Conservation (phyloP, 2,329 filamentous ascomycete genomes). For the Fusarium lyarnte region DNA sequence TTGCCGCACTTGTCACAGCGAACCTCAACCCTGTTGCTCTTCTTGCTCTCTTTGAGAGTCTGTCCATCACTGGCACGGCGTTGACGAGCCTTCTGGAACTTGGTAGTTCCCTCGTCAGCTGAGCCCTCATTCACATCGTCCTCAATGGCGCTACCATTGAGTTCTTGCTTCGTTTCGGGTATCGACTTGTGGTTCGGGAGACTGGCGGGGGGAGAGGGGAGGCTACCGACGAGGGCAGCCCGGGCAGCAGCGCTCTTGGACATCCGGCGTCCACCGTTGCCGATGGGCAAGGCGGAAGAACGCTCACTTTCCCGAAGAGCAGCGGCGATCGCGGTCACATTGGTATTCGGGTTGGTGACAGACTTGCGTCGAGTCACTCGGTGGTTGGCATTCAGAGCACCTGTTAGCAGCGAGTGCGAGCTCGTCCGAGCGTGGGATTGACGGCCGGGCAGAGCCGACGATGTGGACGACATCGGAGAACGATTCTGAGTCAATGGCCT, state of each 20-base stretch:
- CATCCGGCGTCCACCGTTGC: constrained; percentile 69
- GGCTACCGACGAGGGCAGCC: constrained; percentile 63
- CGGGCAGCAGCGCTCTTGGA: constrained; percentile 69
- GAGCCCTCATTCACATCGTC: constrained; percentile 72
- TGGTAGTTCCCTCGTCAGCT: constrained; percentile 62
- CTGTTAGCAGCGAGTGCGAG: constrained; percentile 82
- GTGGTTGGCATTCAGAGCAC: constrained; percentile 81
- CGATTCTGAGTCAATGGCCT: constrained; percentile 74
- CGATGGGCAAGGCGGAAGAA: constrained; percentile 65
- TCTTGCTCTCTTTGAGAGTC: constrained; percentile 86
- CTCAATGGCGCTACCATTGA: constrained; percentile 72
- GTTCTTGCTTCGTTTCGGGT: constrained; percentile 59
- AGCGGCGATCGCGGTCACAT: constrained; percentile 78
- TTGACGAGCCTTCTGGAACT: constrained; percentile 60
- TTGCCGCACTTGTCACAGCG: constrained; percentile 98
- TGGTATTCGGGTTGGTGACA: constrained; percentile 79
- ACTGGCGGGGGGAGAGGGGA: constrained; percentile 73
- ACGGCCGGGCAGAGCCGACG: constrained; percentile 67
- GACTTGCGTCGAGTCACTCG: constrained; percentile 94
- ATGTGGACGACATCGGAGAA: constrained; percentile 66
- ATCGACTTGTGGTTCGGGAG: constrained; percentile 68
- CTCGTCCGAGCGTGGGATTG: constrained; percentile 77
- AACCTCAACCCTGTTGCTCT: constrained; percentile 83
- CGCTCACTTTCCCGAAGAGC: constrained; percentile 75
- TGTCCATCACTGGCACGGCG: constrained; percentile 86